These are phyloP conservation scores for Aphanomyces stellatus DNA, from an alignment of 352 stramenopile species.

Conservation along the genomic window DNA sequence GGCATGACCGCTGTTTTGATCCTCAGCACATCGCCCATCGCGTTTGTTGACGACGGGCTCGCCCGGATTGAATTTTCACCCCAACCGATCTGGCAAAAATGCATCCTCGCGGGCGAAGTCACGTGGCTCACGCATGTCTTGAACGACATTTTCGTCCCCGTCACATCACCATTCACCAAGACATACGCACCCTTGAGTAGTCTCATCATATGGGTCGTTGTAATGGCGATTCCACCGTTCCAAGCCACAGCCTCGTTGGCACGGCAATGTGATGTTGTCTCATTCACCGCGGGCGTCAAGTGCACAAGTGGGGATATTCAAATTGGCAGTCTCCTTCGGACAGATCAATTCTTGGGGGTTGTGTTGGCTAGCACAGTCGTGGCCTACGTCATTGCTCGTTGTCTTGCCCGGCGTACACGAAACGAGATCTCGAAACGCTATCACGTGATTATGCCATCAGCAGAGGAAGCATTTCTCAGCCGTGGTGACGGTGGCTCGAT, in stretches of 20 bases:
- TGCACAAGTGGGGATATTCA: background rate
- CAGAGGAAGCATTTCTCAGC: no score
- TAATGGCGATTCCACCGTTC: background rate
- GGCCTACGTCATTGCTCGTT: background rate
- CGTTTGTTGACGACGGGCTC: background rate
- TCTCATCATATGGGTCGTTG: no score
- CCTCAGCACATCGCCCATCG: background rate
- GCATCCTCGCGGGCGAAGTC: background rate
- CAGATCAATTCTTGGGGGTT: background rate
- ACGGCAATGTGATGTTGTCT: background rate
- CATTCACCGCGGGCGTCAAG: background rate
- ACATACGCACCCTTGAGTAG: background rate
- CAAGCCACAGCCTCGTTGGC: background rate
- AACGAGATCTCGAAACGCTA: no score
- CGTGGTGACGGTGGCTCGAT: no score
- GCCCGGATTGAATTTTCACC: background rate
- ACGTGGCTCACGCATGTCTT: constrained; percentile 9
- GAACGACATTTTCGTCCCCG: background rate
- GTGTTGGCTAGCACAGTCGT: background rate
- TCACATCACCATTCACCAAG: background rate
- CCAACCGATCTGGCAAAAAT: background rate
- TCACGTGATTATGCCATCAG: no score
- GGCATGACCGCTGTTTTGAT: background rate
- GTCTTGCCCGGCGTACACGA: no score
- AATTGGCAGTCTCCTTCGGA: background rate